Base-by-base conservation (phyloP, 768 basidiomycete species). In the Suillus tomentosus region DNA sequence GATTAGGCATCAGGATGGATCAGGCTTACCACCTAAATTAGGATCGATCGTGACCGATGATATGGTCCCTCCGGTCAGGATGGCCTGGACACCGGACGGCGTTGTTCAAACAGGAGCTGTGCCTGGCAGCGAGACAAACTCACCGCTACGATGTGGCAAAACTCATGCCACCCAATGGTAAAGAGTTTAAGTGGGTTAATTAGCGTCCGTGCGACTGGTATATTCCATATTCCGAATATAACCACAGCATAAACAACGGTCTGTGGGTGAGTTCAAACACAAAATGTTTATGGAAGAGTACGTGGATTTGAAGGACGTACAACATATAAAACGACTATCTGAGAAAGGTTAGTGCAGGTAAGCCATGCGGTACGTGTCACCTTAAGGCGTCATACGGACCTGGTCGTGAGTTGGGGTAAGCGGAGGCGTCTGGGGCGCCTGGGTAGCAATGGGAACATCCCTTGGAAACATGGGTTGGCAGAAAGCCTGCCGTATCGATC, bases 111-210 rank as follows among this genome's bases (percentile, higher is more conserved):
- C 48, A 47, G 17, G 24, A 67, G 62, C 62, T 31, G n/a, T 7
- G 37, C 62, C 55, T 19, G n/a, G 60, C 40, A 45, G 62, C 53
- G 24, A 68, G 53, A 64, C 62, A 51, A 36, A 80, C 89, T 62
- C 67, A 94, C 93, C 45, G 87, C 85, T 57, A 83, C 79, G 71
- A 94, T 88, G 74, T 95, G 94, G 71, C 90, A 94, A 17, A 95
- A 81, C 72, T 95, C 94, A 70, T 95, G 94, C 85, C 87, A 92
- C 50, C 92, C 93, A 65, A 95, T 94, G 60, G 92, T 91, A 72
- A 95, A 89, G 15, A 95, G 80, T 74, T 95, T 95, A 69, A 95
- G 82, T 10, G 93, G 93, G 71, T 85, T 91, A 71, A 94, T 94
- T 77, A 91, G 71, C 71, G 87, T 85, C 54, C 93, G 82, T 31